These are phyloP conservation scores for Helianthus annuus DNA, from an alignment of 129 eudicot genomes.

Conservation along the genomic window HanXRQr2.0-SUNRISE NC_035449.2:4402169-4402668, in stretches of 20 bases:
- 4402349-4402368: slow-evolving; percentile 75
- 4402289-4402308: slow-evolving; percentile 78
- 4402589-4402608: no score
- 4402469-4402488: no score
- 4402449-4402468: no score
- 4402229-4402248: slow-evolving; percentile 62
- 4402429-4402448: neutral
- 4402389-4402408: slow-evolving; percentile 6
- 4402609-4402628: no score
- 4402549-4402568: no score
- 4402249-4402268: slow-evolving; percentile 54
- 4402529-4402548: no score
- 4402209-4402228: slow-evolving; percentile 71
- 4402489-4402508: no score
- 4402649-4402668: no score
- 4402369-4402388: slow-evolving; percentile 76
- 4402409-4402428: neutral
- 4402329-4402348: slow-evolving; percentile 64
- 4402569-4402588: no score
- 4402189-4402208: slow-evolving; percentile 46
- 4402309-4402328: slow-evolving; percentile 63
- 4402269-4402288: slow-evolving; percentile 84
- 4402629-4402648: no score
- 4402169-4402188: slow-evolving; percentile 53
- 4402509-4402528: no score